Percentiles rank a stretch among this genome's conserved stretches.
Evolutionary conservation across 805 yeast species (phyloP).

Genomic region (Metschnikowia colocasiae): DNA sequence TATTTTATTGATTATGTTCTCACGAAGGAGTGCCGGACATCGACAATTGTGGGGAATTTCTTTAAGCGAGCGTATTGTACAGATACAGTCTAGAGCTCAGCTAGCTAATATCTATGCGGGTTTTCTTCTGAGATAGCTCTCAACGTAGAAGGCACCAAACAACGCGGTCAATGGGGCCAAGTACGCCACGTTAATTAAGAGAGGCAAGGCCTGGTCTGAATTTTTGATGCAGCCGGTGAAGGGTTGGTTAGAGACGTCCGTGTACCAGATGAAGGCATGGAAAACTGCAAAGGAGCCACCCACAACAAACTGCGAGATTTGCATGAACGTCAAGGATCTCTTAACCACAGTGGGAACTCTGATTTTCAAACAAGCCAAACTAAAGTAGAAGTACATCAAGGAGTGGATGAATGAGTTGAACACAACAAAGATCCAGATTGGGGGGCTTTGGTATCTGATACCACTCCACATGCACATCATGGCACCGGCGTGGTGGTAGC

Average conservation of each 20-base stretch:
- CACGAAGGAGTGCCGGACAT: background rate
- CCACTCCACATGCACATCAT: conserved; percentile 84
- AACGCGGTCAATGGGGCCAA: conserved; percentile 64
- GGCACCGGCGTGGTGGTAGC: conserved; percentile 77
- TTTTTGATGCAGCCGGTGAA: conserved; percentile 48
- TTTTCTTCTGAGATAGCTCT: conserved; percentile 44
- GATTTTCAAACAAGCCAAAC: conserved; percentile 55
- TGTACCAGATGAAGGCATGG: conserved; percentile 59
- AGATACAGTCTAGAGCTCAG: background rate
- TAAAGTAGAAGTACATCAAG: conserved; percentile 68
- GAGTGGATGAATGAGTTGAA: conserved; percentile 78
- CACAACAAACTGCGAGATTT: conserved; percentile 62
- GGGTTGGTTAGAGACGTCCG: conserved; percentile 42
- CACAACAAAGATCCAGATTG: conserved; percentile 76
- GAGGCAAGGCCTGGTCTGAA: conserved; percentile 59
- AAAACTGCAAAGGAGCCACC: conserved; percentile 67
- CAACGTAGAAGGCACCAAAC: conserved; percentile 63
- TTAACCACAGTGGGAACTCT: conserved; percentile 56
- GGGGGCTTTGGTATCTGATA: conserved; percentile 63
- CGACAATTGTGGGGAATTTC: background rate
- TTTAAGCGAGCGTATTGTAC: background rate
- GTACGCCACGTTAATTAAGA: conserved; percentile 59
- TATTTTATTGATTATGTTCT: background rate
- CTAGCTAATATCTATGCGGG: conserved; percentile 5
- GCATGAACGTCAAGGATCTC: conserved; percentile 59